Evolutionary conservation across 768 basidiomycete species (phyloP), one percentile per base, ranked within the genome.

Genomic region (Mycena metata): DNA sequence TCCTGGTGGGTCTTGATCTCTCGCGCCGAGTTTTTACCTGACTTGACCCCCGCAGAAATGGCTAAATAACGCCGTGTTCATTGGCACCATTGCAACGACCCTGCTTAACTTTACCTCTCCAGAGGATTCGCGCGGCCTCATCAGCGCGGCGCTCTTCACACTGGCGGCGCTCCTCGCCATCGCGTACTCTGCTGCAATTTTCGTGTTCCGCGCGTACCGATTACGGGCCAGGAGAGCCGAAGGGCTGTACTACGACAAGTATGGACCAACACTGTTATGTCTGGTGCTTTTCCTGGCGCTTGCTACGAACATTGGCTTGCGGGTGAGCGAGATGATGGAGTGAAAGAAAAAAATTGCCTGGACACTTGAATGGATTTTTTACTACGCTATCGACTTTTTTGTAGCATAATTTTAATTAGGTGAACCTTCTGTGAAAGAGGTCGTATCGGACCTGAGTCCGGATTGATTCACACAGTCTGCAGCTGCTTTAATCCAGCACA

Each of bases 141-240:
- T 98, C 72, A 92, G 93, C 73, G 96, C 97, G 8, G 89, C 88
- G 9, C 81, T 94, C 50, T 99, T 99, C 84, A 97, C 96, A 0
- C 77, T 96, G 60, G 90, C 92, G n/a, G 94, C 98, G 13, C 86
- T 99, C 19, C 79, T 95, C 51, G 88, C 96, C 9, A 95, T 99
- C 72, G 89, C 91, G 24, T 99, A 98, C 80, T 88, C 94, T 5
- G 93, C 91, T 11, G 84, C 85, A 58, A 90, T 96, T 60, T 98
- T 95, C 76, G 84, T 92, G 24, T 92, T 89, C 77, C 90, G 95
- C 54, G 89, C 93, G 10, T 76, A 86, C 49, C 86, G 86, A 61
- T 83, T 97, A 73, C 85, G 94, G 55, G 82, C 85, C 64, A 88
- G 91, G 42, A 84, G 86, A 35, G 94, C 95, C 0, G 89, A 92